Evolutionary conservation across 1,139 yeast species (phyloP), one percentile per base, ranked within the genome.

Genomic region (Candida glucosophila): DNA sequence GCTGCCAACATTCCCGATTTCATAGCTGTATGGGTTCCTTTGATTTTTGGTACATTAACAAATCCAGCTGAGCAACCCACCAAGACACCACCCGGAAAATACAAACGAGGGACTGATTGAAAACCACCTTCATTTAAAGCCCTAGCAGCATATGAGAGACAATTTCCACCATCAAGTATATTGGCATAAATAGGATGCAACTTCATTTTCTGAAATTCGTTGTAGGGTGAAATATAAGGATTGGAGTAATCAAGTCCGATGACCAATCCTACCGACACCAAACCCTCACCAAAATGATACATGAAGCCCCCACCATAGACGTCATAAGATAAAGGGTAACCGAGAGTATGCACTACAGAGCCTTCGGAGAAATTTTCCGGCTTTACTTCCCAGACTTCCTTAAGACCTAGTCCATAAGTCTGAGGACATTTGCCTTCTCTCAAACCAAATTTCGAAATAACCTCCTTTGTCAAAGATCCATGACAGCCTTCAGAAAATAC

Each of bases 21-120:
- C 73, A 90, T 81, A 3, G 98, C 97, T 1, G 96, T 88, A 49
- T 90, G 98, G 0, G 96, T 79, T n/a, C 98, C 98, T 57, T 90
- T 90, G 44, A 90, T 81, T 51, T 90, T 90, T 23, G 98, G 96
- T 23, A 90, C 97, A 49, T 90, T 90, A 68, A 90, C 72, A 51
- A 90, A 88, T 1, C 98, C 98, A 6, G 98, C 98, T 28, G 92
- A 62, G 35, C 95, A 92, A 17, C 98, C 98, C 21, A 90, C 90
- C 15, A 90, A 59, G 5, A 86, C 77, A 29, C 98, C 98, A 29
- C 98, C 98, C 5, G 97, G 97, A 69, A 90, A 90, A 36, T 77
- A 62, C 34, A 90, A 66, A 47, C 78, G 72, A 9, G 98, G 98
- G 27, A 90, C 79, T 18, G 93, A 77, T 58, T 90, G 98, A 40